These are phyloP conservation scores for Bruguiera sexangula DNA, from an alignment of 345 rosid genomes.

Conservation along the genomic window DNA sequence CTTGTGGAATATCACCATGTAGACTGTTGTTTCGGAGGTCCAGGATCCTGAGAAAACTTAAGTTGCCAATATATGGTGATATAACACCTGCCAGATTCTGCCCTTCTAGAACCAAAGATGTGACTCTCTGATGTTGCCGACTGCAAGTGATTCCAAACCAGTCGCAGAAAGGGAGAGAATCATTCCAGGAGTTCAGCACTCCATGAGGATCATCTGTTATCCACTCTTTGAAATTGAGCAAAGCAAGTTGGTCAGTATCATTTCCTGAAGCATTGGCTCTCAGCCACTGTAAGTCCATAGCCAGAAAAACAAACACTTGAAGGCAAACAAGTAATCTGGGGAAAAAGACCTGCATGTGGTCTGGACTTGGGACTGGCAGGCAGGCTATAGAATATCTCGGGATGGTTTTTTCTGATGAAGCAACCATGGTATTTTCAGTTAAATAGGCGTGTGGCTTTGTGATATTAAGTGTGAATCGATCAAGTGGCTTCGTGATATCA, in stretches of 20 bases:
- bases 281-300: not conserved
- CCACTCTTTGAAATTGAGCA: constrained; percentile 7
- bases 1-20: constrained; percentile 1
- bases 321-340: not conserved
- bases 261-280: constrained; percentile 8
- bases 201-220: constrained; percentile 10
- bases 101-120: constrained; percentile 2
- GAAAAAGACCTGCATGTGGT: not conserved
- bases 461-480: not conserved
- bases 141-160: constrained; percentile 13
- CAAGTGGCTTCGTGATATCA: not conserved
- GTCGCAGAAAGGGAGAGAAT: constrained; percentile 10
- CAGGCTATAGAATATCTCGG: not conserved
- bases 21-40: not conserved
- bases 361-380: not conserved
- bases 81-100: not conserved
- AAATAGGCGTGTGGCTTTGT: not conserved
- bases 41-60: constrained; percentile 10
- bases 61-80: constrained; percentile 13
- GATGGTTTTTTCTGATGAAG: not conserved
- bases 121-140: constrained; percentile 3
- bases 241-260: constrained; percentile 3
- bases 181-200: constrained; percentile 4
- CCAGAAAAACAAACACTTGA: not conserved
- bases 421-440: not conserved